These are phyloP conservation scores for Spirogloea muscicola DNA, from an alignment of 139 green algal species.

Conservation along the genomic window DNA sequence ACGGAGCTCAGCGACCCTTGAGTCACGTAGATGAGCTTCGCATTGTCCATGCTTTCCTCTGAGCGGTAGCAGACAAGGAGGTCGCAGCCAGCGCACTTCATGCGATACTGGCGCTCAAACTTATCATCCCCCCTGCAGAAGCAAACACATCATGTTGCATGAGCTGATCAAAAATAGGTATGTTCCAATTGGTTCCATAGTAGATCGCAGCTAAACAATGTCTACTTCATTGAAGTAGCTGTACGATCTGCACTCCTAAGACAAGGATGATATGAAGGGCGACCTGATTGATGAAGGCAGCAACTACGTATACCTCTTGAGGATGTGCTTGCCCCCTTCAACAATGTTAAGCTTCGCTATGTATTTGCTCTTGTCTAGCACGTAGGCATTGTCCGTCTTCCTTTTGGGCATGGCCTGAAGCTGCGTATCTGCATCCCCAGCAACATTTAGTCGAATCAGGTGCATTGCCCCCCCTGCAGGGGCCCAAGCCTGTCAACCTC, in stretches of 20 bases:
- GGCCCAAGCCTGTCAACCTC: too few relatives aligned
- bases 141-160: background rate
- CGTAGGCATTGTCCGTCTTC: conserved; percentile 38
- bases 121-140: conserved; percentile 37
- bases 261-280: background rate
- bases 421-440: conserved; percentile 38
- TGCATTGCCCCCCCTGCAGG: too few relatives aligned
- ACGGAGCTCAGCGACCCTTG: conserved; percentile 3
- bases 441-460: too few relatives aligned
- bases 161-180: background rate
- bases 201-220: background rate
- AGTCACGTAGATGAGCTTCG: conserved; percentile 35
- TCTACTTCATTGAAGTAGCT: background rate
- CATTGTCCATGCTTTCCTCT: conserved; percentile 15
- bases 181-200: background rate
- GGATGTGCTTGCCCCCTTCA: conserved; percentile 33
- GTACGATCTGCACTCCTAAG: background rate
- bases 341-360: conserved; percentile 21
- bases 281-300: background rate
- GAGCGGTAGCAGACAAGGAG: conserved; percentile 43
- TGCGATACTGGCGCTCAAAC: conserved; percentile 39
- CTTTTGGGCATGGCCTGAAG: conserved; percentile 13
- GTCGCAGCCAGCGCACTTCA: conserved; percentile 31
- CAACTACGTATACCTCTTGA: conserved; percentile 28
- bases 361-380: conserved; percentile 25